Percentiles rank a stretch among this genome's conserved stretches.
Conservation (phyloP, 1,284 basidiomycete genomes). For the Ganoderma meredithae region DNA sequence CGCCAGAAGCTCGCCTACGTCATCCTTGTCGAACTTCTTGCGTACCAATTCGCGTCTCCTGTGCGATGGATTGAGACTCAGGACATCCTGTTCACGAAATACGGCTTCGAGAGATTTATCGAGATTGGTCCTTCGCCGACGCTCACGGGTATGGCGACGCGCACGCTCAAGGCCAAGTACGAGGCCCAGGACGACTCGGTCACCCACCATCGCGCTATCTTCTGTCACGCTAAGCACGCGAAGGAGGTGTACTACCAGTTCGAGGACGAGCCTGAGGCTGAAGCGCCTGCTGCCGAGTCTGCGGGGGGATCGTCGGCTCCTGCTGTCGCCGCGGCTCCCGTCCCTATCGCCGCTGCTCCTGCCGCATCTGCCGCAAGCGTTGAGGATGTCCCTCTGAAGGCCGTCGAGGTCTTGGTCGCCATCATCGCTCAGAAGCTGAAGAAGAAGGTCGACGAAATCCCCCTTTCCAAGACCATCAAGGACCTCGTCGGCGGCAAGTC, state of each 20-base stretch:
- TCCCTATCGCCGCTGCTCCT: conserved; percentile 51
- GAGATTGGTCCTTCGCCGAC: conserved; percentile 98
- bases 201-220: conserved; percentile 82
- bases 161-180: conserved; percentile 97
- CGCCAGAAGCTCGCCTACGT: conserved; percentile 94
- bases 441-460: conserved; percentile 90
- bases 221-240: conserved; percentile 94
- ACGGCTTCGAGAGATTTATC: conserved; percentile 92
- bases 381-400: conserved; percentile 92
- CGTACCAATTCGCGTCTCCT: conserved; percentile 96
- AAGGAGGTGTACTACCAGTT: conserved; percentile 99
- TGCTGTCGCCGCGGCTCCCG: conserved; percentile 50
- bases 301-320: conserved; percentile 48
- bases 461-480: conserved; percentile 96
- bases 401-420: conserved; percentile 87
- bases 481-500: conserved; percentile 99
- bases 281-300: conserved; percentile 55
- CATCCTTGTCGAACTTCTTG: conserved; percentile 95
- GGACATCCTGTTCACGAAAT: conserved; percentile 91
- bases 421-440: conserved; percentile 99
- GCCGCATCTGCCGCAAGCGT: conserved; percentile 76
- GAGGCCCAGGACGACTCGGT: conserved; percentile 90
- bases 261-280: conserved; percentile 77
- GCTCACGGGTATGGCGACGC: conserved; percentile 94
- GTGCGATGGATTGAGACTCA: conserved; percentile 99